phyloP scores from a whole-genome alignment of 345 rosid species.

The Citrus reticulata region DNA sequence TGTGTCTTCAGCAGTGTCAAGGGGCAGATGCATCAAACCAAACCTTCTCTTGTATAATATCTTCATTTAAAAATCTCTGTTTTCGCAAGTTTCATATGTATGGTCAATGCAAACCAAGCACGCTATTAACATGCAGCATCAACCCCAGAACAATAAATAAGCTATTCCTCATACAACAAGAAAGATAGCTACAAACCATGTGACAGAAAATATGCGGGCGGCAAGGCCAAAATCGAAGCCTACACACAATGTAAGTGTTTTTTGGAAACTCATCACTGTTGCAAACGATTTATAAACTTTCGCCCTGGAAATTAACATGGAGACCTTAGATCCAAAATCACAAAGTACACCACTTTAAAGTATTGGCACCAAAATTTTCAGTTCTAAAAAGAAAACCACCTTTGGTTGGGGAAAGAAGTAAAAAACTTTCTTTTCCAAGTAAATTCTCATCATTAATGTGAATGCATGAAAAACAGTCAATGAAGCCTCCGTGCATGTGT shows the following conservation, averaged over 20 bases:
- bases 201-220: background rate
- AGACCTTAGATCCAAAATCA: slow-evolving; percentile 13
- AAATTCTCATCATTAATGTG: background rate
- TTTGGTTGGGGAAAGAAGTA: slow-evolving; percentile 3
- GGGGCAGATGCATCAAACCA: background rate
- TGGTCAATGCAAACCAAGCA: background rate
- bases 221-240: background rate
- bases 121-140: background rate
- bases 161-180: background rate
- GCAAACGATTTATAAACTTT: background rate
- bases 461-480: background rate
- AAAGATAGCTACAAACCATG: background rate
- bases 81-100: background rate
- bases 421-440: background rate
- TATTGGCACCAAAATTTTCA: slow-evolving; percentile 13
- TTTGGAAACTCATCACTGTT: background rate
- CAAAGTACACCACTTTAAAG: slow-evolving; percentile 10
- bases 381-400: slow-evolving; percentile 1
- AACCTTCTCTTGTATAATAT: background rate
- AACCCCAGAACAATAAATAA: background rate
- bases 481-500: background rate
- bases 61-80: background rate
- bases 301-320: background rate
- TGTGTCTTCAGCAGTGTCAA: background rate
- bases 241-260: background rate